A percentile compares a stretch with the other conserved stretches of the same genome.
These are phyloP conservation scores for Lichtheimia ramosa DNA, from an alignment of 371 early-diverging fungal genomes.

Conservation along the genomic window DNA sequence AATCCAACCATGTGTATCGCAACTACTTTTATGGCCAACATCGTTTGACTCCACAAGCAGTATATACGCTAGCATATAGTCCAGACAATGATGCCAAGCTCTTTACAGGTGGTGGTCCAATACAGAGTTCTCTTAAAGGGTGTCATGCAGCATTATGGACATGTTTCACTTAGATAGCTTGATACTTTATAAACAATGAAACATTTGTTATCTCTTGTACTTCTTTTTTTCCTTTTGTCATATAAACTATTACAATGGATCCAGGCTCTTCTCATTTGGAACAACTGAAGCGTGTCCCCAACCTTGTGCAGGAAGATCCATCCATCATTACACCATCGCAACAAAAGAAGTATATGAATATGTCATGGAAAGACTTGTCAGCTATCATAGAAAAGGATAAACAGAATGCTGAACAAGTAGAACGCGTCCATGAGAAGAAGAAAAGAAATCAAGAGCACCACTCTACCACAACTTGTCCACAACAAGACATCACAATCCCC, in stretches of 20 bases:
- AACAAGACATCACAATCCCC: too few species aligned
- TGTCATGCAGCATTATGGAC: slow-evolving; percentile 52
- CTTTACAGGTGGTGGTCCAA: slow-evolving; percentile 68
- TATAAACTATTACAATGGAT: slow-evolving; percentile 29
- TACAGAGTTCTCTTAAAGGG: slow-evolving; percentile 58
- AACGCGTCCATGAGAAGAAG: too few species aligned
- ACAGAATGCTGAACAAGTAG: too few species aligned
- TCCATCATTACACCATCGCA: too few species aligned
- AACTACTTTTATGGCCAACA: slow-evolving; percentile 22
- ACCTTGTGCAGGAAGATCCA: too few species aligned
- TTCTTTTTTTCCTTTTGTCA: not conserved
- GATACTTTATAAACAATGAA: not conserved
- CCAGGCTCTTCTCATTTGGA: slow-evolving; percentile 45
- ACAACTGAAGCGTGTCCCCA: too few species aligned
- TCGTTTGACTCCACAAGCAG: slow-evolving; percentile 46
- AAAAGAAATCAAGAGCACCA: too few species aligned
- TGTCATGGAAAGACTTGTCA: slow-evolving; percentile 27
- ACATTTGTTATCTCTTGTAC: not conserved
- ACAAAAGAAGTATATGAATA: slow-evolving; percentile 16
- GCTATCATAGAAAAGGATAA: too few species aligned
- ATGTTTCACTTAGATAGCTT: slow-evolving; percentile 9
- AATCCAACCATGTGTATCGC: slow-evolving; percentile 6
- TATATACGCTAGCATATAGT: slow-evolving; percentile 59
- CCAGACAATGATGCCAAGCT: slow-evolving; percentile 36
- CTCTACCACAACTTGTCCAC: too few species aligned